Percentiles rank a stretch among this genome's conserved stretches.
These are phyloP conservation scores for Rosa lucieae DNA, from an alignment of 306 rosid species.

Conservation along the genomic window DNA sequence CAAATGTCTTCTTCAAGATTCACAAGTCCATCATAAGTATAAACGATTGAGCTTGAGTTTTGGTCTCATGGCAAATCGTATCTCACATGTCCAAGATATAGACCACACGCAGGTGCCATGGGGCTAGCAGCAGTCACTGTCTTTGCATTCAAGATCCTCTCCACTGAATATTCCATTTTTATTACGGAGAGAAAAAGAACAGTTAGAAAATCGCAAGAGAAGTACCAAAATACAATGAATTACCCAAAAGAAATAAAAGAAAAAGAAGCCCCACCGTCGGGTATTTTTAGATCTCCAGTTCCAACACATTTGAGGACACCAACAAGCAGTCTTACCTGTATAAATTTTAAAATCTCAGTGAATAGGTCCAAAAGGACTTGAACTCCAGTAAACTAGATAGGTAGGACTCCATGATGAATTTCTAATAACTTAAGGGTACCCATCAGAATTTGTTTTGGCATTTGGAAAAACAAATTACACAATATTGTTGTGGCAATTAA, in stretches of 20 bases:
- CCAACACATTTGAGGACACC: slow-evolving; percentile 89
- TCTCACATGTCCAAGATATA: slow-evolving; percentile 78
- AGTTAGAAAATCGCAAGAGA: background rate
- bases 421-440: background rate
- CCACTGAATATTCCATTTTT: slow-evolving; percentile 50
- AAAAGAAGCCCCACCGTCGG: slow-evolving; percentile 53
- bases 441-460: background rate
- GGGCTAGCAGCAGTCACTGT: slow-evolving; percentile 73
- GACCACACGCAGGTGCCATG: slow-evolving; percentile 97
- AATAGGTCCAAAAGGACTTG: background rate
- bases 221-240: too few relatives aligned
- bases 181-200: background rate
- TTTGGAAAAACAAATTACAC: background rate
- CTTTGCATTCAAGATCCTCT: slow-evolving; percentile 79
- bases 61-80: slow-evolving; percentile 56
- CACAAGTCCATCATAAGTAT: background rate
- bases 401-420: background rate
- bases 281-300: slow-evolving; percentile 53
- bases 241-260: background rate
- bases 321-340: slow-evolving; percentile 84
- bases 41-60: background rate
- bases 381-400: background rate
- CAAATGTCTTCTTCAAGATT: background rate
- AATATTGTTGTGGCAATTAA: background rate
- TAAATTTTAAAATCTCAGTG: background rate